Evolutionary conservation across 202 grass and related monocot species (phyloP), one percentile per base, ranked within the genome.

Genomic region (Hordeum pubiflorum): DNA sequence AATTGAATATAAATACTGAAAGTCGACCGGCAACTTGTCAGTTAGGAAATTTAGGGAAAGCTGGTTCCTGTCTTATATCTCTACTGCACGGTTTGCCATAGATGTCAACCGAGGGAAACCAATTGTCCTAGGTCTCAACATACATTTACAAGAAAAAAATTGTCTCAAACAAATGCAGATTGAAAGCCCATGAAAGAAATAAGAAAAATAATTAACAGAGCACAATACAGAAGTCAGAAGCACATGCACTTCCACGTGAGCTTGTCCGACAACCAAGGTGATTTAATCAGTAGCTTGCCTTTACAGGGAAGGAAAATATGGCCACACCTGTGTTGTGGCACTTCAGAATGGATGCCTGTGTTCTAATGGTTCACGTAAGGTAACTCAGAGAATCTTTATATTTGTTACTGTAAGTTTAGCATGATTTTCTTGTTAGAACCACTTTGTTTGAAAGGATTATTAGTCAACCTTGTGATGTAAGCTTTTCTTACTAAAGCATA

Each of bases 301-400:
- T 71, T 79, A 84, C 78, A 98, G 96, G 81, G 96, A 98, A 86
- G 88, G 88, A 50, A 98, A 98, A 80, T 95, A 89, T 88, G 64
- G 69, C 4, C 92, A 98, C 73, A 93, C 92, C 68, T 98, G 90
- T 52, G 96, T 95, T 81, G 67, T 98, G 63, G 81, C 92, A 67
- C 96, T 98, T 87, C 96, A 98, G 81, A 98, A 98, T 88, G 92
- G 95, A 72, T 88, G 80, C 52, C 20, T 89, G 20, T 86, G 80
- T 87, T 91, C 96, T 86, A 89, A 86, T 83, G 92, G 92, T 46
- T 83, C 70, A 81, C 87, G 74, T 27, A 92, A 91, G 92, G 95
- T 98, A 93, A 81, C 17, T 61, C 5, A 41, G 50, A 80, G 9
- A 79, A 81, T 74, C 69, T 69, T 31, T 72, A 62, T 61, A 83